These are phyloP conservation scores for Calocera cornea DNA, from an alignment of 768 basidiomycete genomes.

Conservation along the genomic window DNA sequence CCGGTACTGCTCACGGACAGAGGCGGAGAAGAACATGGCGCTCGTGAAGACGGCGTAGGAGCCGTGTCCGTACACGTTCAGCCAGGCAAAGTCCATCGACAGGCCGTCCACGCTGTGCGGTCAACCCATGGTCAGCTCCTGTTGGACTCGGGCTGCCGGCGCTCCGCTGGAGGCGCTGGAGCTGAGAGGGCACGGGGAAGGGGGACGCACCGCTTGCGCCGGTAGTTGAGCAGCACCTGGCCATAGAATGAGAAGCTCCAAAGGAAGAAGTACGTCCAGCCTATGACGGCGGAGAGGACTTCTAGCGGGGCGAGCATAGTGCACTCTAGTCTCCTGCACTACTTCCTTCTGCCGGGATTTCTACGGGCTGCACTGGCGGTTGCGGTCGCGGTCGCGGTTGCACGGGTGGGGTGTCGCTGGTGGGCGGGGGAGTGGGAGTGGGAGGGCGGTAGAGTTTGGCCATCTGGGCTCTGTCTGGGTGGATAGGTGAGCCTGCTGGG, in stretches of 20 bases:
- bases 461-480: too few relatives aligned
- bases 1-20: conserved; percentile 25
- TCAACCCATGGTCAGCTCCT: background rate
- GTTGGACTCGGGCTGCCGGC: background rate
- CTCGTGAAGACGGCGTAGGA: conserved; percentile 22
- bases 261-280: conserved; percentile 16
- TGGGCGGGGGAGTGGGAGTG: conserved; percentile 5
- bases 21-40: conserved; percentile 21
- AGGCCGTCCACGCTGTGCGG: conserved; percentile 23
- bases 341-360: too few relatives aligned
- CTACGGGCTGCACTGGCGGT: too few relatives aligned
- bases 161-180: background rate
- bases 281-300: conserved; percentile 11
- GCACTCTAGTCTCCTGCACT: too few relatives aligned
- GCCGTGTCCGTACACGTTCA: conserved; percentile 26
- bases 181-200: background rate
- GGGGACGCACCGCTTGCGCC: conserved; percentile 21
- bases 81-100: conserved; percentile 26
- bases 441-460: too few relatives aligned
- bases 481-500: too few relatives aligned
- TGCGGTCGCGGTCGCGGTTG: too few relatives aligned
- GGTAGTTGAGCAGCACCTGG: conserved; percentile 27
- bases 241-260: conserved; percentile 28
- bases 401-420: too few relatives aligned
- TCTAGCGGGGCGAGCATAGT: conserved; percentile 2